Conservation (phyloP, 306 rosid genomes). For the Pterocarpus santalinus region DNA sequence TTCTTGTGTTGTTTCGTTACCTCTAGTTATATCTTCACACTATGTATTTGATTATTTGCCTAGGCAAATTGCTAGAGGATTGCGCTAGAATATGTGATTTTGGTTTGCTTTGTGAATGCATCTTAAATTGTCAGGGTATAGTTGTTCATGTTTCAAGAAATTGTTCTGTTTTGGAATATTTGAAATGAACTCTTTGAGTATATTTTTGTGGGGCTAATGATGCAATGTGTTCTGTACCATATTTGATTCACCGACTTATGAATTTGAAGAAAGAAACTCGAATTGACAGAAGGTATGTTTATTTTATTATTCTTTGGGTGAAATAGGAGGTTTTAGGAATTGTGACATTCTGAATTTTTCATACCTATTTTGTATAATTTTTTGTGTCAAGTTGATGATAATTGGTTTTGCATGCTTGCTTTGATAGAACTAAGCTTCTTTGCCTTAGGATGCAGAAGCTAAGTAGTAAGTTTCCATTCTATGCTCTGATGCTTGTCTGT, state of each 20-base stretch:
- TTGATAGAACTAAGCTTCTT: too few species aligned
- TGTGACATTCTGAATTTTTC: conserved; percentile 2
- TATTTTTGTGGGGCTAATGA: background rate
- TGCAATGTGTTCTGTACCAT: background rate
- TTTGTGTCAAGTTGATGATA: conserved; percentile 1
- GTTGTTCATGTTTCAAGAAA: background rate
- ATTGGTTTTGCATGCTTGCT: conserved; percentile 29
- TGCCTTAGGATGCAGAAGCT: conserved; percentile 11
- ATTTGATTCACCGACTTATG: background rate
- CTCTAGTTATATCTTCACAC: too few species aligned
- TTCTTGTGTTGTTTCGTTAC: too few species aligned
- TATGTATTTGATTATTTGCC: too few species aligned
- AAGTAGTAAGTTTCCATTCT: conserved; percentile 26
- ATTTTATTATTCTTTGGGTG: background rate
- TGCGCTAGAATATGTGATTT: too few species aligned
- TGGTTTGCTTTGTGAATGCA: background rate
- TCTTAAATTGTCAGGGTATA: background rate
- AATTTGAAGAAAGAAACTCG: background rate
- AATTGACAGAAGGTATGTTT: conserved; percentile 5
- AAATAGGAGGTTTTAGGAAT: conserved; percentile 17
- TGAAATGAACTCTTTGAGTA: too few species aligned
- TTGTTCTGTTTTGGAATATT: background rate
- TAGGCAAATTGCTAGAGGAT: too few species aligned
- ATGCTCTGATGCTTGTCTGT: conserved; percentile 19
- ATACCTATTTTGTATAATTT: background rate